phyloP scores from a whole-genome alignment of 768 basidiomycete species.

The Phlebiopsis flavidoalba region DNA sequence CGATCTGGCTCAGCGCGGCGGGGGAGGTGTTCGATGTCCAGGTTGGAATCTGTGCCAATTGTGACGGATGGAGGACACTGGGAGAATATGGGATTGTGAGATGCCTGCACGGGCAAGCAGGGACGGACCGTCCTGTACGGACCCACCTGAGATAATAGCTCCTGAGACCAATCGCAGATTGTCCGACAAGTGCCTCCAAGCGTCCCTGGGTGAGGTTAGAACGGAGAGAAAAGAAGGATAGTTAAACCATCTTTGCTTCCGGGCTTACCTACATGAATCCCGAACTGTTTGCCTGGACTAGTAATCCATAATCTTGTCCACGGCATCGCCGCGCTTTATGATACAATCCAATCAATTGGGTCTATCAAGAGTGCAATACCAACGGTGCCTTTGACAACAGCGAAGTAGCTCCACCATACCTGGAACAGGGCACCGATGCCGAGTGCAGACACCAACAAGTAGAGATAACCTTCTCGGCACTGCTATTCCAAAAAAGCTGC shows the following conservation, averaged over 20 bases:
- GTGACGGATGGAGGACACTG: constrained; percentile 33
- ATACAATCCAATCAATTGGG: constrained; percentile 69
- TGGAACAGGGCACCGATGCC: constrained; percentile 68
- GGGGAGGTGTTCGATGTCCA: constrained; percentile 36
- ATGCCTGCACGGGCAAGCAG: background rate
- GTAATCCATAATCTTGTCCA: constrained; percentile 85
- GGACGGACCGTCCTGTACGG: constrained; percentile 4
- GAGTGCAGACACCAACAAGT: constrained; percentile 58
- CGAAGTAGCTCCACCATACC: constrained; percentile 15
- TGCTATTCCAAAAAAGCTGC: background rate
- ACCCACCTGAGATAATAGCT: constrained; percentile 65
- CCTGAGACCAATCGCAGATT: constrained; percentile 67
- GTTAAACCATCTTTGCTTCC: background rate
- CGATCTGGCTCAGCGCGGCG: constrained; percentile 38
- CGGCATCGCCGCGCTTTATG: constrained; percentile 90
- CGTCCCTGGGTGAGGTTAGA: constrained; percentile 35
- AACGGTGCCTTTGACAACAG: background rate
- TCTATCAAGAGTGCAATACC: constrained; percentile 28
- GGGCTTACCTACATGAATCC: constrained; percentile 65
- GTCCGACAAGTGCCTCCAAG: constrained; percentile 78
- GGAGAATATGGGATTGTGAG: background rate
- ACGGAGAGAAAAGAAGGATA: constrained; percentile 1
- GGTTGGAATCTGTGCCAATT: constrained; percentile 33
- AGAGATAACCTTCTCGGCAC: constrained; percentile 57
- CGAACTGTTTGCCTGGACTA: constrained; percentile 63